These are phyloP conservation scores for Podaxis rugospora DNA, from an alignment of 768 basidiomycete species.

Conservation along the genomic window DNA sequence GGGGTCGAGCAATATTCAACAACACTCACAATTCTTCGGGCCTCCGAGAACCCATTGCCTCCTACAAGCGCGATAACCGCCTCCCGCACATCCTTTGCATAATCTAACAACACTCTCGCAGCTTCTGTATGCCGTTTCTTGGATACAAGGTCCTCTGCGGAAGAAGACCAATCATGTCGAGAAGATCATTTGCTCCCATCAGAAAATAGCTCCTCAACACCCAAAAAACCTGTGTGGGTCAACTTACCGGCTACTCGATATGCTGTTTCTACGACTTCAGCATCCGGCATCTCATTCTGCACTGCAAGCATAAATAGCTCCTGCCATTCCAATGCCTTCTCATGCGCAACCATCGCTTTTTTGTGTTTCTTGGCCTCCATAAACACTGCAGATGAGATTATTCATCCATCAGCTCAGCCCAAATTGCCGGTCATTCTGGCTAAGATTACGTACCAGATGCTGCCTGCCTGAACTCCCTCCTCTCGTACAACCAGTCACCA, in stretches of 20 bases:
- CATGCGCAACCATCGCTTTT: conserved; percentile 86
- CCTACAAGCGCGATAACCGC: conserved; percentile 74
- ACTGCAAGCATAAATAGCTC: conserved; percentile 82
- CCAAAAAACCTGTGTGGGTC: neutral
- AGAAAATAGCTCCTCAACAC: neutral
- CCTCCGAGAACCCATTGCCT: conserved; percentile 85
- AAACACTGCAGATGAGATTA: conserved; percentile 51
- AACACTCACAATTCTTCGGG: conserved; percentile 67
- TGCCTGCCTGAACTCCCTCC: conserved; percentile 78
- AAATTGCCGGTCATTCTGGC: neutral
- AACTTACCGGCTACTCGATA: conserved; percentile 76
- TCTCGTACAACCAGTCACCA: conserved; percentile 84
- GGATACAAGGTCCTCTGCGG: conserved; percentile 71
- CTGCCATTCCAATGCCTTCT: conserved; percentile 86
- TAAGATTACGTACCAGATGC: conserved; percentile 57
- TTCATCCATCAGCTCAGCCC: conserved; percentile 1
- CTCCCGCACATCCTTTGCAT: conserved; percentile 71
- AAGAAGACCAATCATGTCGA: neutral
- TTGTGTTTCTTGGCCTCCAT: conserved; percentile 53
- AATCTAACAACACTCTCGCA: conserved; percentile 78
- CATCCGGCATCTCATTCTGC: conserved; percentile 40
- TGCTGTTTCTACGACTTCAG: conserved; percentile 61
- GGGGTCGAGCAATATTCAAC: neutral
- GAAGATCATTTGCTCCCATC: conserved; percentile 5
- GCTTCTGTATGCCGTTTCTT: conserved; percentile 83